Evolutionary conservation across 805 yeast genomes (phyloP), one percentile per base, ranked within the genome.

Genomic region (Spathaspora gorwiae): DNA sequence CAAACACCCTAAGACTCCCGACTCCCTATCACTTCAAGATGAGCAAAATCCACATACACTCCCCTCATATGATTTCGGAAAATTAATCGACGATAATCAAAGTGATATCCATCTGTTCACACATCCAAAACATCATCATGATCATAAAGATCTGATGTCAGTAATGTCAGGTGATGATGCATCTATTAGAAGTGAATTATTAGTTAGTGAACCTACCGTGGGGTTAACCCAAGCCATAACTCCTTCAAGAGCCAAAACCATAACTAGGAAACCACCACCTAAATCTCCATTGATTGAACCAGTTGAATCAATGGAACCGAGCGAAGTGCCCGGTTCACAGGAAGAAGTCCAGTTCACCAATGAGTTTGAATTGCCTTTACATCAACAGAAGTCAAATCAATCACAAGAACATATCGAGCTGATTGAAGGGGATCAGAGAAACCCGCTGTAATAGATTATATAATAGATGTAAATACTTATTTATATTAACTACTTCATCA

Each of bases 11-110:
- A 29, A 9, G 3, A 11, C 12, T 29, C 32, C 32, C 3, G 32
- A 29, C 32, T 11, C 32, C 3, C 3, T 9, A 29, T 29, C 32
- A 29, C 32, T 29, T 29, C 32, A 29, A 11, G 32, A 29, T 9
- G 32, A 29, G 5, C 32, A 29, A 9, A 29, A 29, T 3, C 2
- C 12, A 9, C 12, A 29, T 3, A 29, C 3, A 3, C 6, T 39
- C 7, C 58, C 62, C 2, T 47, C 54, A n/a, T 59, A 59, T 45
- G 60, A 56, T 26, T 59, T 59, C 47, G 56, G 54, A 9, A 54
- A 52, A 31, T 30, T 42, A 19, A 10, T n/a, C 13, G 35, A 13
- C 2, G 27, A 30, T 13, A 10, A 12, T 13, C 15, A 37, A 19
- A 37, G 40, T 26, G 13, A n/a, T 32, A 13, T 12, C 13, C 13